phyloP scores from a whole-genome alignment of 139 green algal genomes.

The Parachlorella kessleri region DNA sequence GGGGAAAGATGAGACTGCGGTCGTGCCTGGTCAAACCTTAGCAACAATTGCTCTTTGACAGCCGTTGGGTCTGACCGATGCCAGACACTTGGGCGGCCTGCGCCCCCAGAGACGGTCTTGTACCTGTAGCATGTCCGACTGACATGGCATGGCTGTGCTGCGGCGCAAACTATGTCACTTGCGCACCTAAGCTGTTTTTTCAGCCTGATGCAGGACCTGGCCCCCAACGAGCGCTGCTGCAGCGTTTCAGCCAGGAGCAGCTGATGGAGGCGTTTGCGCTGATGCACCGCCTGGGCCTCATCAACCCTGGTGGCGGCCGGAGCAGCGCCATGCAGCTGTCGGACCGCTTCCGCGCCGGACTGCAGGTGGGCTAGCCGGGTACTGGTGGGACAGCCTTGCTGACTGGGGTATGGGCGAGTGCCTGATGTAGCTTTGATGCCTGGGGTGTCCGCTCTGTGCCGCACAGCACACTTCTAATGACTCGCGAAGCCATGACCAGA shows the following conservation, averaged over 20 bases:
- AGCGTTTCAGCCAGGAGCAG: background rate
- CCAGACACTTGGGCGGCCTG: background rate
- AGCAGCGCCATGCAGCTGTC: background rate
- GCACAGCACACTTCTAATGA: background rate
- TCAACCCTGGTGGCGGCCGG: background rate
- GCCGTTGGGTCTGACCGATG: background rate
- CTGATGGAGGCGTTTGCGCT: conserved; percentile 7
- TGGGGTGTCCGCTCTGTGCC: background rate
- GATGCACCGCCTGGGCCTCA: conserved; percentile 4
- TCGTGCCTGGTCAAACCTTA: too few relatives aligned
- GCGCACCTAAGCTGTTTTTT: background rate
- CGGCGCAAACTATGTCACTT: background rate
- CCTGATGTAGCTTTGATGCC: background rate
- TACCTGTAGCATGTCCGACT: background rate
- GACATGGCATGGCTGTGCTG: background rate
- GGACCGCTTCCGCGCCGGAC: conserved; percentile 6
- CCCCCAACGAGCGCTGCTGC: conserved; percentile 9
- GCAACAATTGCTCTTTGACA: background rate
- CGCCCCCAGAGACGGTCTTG: background rate
- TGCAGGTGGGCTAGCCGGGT: background rate
- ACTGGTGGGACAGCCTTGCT: background rate
- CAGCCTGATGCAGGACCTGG: background rate
- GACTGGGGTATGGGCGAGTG: background rate
- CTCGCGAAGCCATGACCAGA: background rate
- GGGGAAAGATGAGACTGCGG: too few relatives aligned